A percentile compares a stretch with the other conserved stretches of the same genome.
Evolutionary conservation across 345 rosid species (phyloP).

Genomic region (Aethionema arabicum): DNA sequence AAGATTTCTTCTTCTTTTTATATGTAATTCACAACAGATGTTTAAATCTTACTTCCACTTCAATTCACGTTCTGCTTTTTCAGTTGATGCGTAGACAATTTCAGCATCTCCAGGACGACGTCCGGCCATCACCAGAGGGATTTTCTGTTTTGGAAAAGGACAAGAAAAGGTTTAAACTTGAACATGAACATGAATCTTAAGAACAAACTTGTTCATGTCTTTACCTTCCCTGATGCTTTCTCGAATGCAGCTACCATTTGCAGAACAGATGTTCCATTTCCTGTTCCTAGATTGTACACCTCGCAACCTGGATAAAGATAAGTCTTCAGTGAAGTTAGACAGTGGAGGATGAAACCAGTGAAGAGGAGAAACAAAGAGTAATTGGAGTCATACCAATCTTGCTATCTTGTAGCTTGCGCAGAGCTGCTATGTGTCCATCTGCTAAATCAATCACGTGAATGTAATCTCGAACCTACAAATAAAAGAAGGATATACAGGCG

Average conservation of each 20-base stretch:
- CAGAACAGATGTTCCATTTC: conserved; percentile 92
- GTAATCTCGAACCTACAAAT: conserved; percentile 83
- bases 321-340: neutral
- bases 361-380: neutral
- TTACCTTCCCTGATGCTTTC: conserved; percentile 91
- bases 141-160: conserved; percentile 47
- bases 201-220: neutral
- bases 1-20: no score
- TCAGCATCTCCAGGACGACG: conserved; percentile 88
- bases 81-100: conserved; percentile 83
- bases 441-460: conserved; percentile 94
- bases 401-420: conserved; percentile 60
- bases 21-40: neutral
- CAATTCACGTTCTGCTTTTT: conserved; percentile 69
- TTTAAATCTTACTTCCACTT: conserved; percentile 92
- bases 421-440: conserved; percentile 92
- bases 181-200: neutral
- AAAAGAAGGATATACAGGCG: neutral
- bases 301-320: conserved; percentile 61
- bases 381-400: conserved; percentile 50
- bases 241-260: conserved; percentile 95
- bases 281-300: conserved; percentile 95
- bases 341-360: neutral
- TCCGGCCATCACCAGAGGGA: conserved; percentile 70
- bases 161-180: neutral